Evolutionary conservation across 148 eudicot species (phyloP).

Genomic region (Dysphania ambrosioides): DNA sequence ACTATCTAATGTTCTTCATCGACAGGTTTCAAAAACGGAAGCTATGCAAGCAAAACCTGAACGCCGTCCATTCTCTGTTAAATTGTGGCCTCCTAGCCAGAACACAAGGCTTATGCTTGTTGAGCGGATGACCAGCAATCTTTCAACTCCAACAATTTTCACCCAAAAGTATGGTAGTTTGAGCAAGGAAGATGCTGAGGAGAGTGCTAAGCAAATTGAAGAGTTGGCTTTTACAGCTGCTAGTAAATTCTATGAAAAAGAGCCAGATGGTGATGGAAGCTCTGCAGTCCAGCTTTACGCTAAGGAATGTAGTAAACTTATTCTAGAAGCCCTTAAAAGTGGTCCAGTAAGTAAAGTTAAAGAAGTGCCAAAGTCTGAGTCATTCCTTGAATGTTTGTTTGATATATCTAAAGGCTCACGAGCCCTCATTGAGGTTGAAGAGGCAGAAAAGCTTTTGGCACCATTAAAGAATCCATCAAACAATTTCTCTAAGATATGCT

Average conservation of each 20-base stretch:
- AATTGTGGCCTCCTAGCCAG: slow-evolving; percentile 79
- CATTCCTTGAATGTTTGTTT: slow-evolving; percentile 37
- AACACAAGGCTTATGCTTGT: slow-evolving; percentile 65
- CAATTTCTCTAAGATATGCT: slow-evolving; percentile 56
- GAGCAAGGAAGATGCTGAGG: slow-evolving; percentile 69
- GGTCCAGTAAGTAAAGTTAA: slow-evolving; percentile 46
- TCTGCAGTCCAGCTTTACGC: slow-evolving; percentile 82
- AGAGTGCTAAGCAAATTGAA: slow-evolving; percentile 71
- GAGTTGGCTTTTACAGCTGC: slow-evolving; percentile 56
- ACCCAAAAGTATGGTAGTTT: slow-evolving; percentile 70
- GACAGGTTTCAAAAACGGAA: slow-evolving; percentile 41
- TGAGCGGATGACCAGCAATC: slow-evolving; percentile 65
- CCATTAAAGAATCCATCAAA: slow-evolving; percentile 50
- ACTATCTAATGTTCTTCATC: too few species aligned
- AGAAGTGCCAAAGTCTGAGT: slow-evolving; percentile 25
- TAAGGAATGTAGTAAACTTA: slow-evolving; percentile 74
- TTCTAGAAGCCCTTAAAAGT: slow-evolving; percentile 62
- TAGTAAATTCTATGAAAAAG: slow-evolving; percentile 55
- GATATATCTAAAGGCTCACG: slow-evolving; percentile 65
- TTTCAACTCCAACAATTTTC: slow-evolving; percentile 60
- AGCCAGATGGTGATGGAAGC: slow-evolving; percentile 89
- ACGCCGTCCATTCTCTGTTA: slow-evolving; percentile 46
- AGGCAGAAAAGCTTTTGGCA: slow-evolving; percentile 54
- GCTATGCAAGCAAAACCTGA: slow-evolving; percentile 23
- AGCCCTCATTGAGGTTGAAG: slow-evolving; percentile 56